phyloP scores from a whole-genome alignment of 768 basidiomycete genomes.

The Mycena leptocephala region DNA sequence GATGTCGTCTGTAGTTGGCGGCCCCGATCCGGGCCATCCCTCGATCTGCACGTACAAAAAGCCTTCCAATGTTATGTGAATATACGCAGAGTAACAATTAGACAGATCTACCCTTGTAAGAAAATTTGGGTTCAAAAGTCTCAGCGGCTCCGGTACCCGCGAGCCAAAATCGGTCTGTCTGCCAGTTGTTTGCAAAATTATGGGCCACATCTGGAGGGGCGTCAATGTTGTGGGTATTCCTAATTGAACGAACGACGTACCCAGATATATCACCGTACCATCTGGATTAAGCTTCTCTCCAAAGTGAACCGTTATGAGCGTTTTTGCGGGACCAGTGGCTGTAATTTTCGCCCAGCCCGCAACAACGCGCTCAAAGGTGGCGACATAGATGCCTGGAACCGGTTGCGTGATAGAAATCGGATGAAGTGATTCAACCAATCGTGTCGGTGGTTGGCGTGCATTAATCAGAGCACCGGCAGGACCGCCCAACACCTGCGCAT shows the following conservation, averaged over 20 bases:
- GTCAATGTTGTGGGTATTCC: not conserved
- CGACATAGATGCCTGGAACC: slow-evolving; percentile 39
- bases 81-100: not conserved
- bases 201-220: slow-evolving; percentile 24
- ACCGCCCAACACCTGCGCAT: slow-evolving; percentile 33
- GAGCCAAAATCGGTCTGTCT: slow-evolving; percentile 43
- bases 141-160: slow-evolving; percentile 39
- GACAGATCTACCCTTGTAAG: slow-evolving; percentile 35
- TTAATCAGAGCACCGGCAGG: slow-evolving; percentile 40
- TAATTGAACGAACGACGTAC: not conserved
- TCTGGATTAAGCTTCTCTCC: slow-evolving; percentile 46
- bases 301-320: slow-evolving; percentile 45
- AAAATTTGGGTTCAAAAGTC: slow-evolving; percentile 41
- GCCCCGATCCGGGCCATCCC: slow-evolving; percentile 36
- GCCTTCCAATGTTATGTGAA: not conserved
- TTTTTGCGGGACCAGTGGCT: slow-evolving; percentile 39
- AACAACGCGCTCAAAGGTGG: slow-evolving; percentile 42
- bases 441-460: slow-evolving; percentile 43
- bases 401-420: slow-evolving; percentile 43
- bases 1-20: slow-evolving; percentile 36
- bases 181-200: slow-evolving; percentile 42
- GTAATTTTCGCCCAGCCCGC: slow-evolving; percentile 45
- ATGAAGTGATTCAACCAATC: slow-evolving; percentile 37
- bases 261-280: slow-evolving; percentile 22
- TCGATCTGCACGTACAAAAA: slow-evolving; percentile 40